Base-by-base conservation (phyloP, 1,284 basidiomycete genomes). In the Trametes versicolor region DNA sequence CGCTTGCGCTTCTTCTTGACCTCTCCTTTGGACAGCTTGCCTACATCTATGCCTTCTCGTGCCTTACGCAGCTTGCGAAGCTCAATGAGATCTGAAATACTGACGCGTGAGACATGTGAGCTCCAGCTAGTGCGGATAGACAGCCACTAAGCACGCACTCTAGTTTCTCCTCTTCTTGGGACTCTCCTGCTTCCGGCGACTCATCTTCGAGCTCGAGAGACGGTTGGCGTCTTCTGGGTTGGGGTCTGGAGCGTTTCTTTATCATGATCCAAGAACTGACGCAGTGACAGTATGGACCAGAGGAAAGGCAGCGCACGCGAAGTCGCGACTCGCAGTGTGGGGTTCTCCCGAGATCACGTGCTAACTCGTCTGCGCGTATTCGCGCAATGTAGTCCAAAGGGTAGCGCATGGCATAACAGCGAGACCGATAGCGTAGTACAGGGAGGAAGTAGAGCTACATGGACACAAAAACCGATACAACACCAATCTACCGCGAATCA, bases 11-110 rank as follows among this genome's bases (percentile, higher is more conserved):
- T 89, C 82, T 88, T 91, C 78, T 89, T 91, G 7, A 77, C 80
- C 72, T 96, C 95, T 1, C 97, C 97, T 63, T 91, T 89, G 74
- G 91, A 94, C 27, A 99, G 82, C 72, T 92, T 94, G 32, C 90
- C 82, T 0, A 90, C 85, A 71, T 98, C 95, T 65, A 99, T 98
- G 0, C 97, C 97, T 72, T 91, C 87, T 53, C 91, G 85, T 10
- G 87, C 79, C 69, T 88, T 89, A 51, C 90, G 86, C 25, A 98
- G 82, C 73, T 90, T 93, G 43, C 96, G 87, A 15, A 98, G 80
- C 62, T 96, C 91, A 41, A 98, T 85, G 23, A 99, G 83, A 61
- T 99, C 96, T 68, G 93, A 86, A 32, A 98, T 74, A 59, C 90
- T 92, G 34, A 15, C 3, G 21, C 2, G 61, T 37, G 7, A n/a